Evolutionary conservation across 768 basidiomycete species (phyloP), one percentile per base, ranked within the genome.

Genomic region (Lactarius hatsudake): DNA sequence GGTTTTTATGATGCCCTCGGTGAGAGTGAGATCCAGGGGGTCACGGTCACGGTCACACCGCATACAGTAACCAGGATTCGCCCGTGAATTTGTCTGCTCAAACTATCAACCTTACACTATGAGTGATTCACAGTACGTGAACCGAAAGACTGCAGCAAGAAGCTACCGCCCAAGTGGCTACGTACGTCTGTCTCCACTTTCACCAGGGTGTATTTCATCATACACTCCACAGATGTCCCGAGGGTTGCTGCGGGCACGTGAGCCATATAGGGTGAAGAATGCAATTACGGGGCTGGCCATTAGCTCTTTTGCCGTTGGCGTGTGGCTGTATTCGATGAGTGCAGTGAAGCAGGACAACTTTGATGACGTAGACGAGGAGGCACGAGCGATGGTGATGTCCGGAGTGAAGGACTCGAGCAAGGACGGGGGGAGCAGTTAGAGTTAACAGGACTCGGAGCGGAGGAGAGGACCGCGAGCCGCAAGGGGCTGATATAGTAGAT

Each of bases 271-370:
- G 38, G 48, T 90, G 48, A 84, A 83, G 71, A 98, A 98, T 76
- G 85, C 88, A 20, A 43, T 96, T 58, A 92, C 90, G 0, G 96
- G 96, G 9, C 69, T 87, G 55, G 73, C 81, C 3, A 82, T 98
- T 54, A 83, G 86, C 32, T 82, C 83, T 0, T 96, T 97, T 74
- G 88, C 86, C 34, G 83, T 86, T 17, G 90, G 88, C 32, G 87
- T 97, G 10, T 98, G 93, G 86, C 82, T 87, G 5, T 98, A 98
- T 78, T 95, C 94, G 20, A 96, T 98, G 74, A 85, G 87, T 36
- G 95, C 71, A 30, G 67, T 71, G 53, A 55, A 69, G 68, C 65
- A 72, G 63, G 59, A 67, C 64, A 56, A 62, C 54, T 57, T 72
- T 54, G 63, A 70, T 42, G 67, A 73, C 30, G 65, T 75, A 55